A percentile compares a stretch with the other conserved stretches of the same genome.
Conservation (phyloP, 2,329 filamentous ascomycete genomes). For the Pestalotiopsis sp. region DNA sequence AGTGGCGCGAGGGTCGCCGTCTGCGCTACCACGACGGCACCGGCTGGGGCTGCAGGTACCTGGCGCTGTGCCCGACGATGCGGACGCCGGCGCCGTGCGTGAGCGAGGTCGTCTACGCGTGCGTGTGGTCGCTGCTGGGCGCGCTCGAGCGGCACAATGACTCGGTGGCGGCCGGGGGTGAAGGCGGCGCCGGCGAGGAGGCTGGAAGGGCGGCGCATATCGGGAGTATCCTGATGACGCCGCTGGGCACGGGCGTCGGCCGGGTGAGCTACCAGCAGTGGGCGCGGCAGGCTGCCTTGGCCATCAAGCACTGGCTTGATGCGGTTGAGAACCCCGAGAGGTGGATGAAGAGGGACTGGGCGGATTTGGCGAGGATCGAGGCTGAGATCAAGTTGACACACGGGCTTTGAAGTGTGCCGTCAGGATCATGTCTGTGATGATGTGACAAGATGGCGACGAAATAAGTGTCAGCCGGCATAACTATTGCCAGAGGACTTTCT, state of each 20-base stretch:
- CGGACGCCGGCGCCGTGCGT: conserved; percentile 46
- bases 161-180: neutral
- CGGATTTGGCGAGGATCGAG: conserved; percentile 2
- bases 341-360: conserved; percentile 34
- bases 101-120: conserved; percentile 56
- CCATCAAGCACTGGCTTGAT: conserved; percentile 54
- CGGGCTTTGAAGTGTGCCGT: neutral
- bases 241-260: conserved; percentile 53
- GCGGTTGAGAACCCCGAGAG: conserved; percentile 43
- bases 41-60: conserved; percentile 42
- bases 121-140: conserved; percentile 54
- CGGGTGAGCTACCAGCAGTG: conserved; percentile 47
- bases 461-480: too few relatives aligned
- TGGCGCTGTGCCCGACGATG: conserved; percentile 59
- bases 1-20: conserved; percentile 27
- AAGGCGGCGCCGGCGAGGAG: conserved; percentile 11
- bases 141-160: conserved; percentile 51
- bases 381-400: conserved; percentile 5
- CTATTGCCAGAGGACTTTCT: too few relatives aligned
- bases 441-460: too few relatives aligned
- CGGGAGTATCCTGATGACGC: conserved; percentile 50
- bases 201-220: conserved; percentile 33
- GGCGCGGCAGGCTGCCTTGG: conserved; percentile 53
- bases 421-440: too few relatives aligned
- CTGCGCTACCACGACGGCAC: conserved; percentile 29